Conservation (phyloP, 306 rosid species). For the Cucurbita argyrosperma region DNA sequence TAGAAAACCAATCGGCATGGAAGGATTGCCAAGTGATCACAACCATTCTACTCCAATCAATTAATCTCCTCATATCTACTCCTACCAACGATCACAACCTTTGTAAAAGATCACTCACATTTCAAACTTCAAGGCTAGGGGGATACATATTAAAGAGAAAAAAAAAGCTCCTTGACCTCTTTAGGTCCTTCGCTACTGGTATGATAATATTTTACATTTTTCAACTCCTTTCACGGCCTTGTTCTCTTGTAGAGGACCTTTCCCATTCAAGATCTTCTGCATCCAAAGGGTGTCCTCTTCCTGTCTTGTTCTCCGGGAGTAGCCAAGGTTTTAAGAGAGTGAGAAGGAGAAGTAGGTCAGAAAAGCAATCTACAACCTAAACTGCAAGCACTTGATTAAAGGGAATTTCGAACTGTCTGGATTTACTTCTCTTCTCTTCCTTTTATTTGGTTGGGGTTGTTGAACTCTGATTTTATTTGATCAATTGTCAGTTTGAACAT, state of each 20-base stretch:
- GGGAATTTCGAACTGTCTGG: background rate
- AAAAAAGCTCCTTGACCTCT: background rate
- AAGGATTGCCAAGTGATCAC: background rate
- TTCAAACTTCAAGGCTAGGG: background rate
- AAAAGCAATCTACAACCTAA: background rate
- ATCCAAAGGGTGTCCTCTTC: background rate
- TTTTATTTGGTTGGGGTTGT: background rate
- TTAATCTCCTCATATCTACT: background rate
- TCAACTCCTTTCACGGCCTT: background rate
- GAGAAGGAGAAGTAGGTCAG: background rate
- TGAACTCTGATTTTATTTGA: background rate
- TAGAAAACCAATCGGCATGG: background rate
- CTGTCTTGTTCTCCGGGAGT: background rate
- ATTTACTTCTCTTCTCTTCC: background rate
- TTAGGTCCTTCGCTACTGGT: background rate
- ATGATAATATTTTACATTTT: background rate
- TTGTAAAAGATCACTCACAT: background rate
- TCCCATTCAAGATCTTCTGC: background rate
- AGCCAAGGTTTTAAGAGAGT: background rate
- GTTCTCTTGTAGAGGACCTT: background rate
- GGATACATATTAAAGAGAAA: background rate
- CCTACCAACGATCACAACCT: background rate
- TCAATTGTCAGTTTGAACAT: background rate
- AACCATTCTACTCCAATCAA: background rate
- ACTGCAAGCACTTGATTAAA: background rate